phyloP scores from a whole-genome alignment of 2,329 filamentous ascomycete species.

The Botrytis hyacinthi region DNA sequence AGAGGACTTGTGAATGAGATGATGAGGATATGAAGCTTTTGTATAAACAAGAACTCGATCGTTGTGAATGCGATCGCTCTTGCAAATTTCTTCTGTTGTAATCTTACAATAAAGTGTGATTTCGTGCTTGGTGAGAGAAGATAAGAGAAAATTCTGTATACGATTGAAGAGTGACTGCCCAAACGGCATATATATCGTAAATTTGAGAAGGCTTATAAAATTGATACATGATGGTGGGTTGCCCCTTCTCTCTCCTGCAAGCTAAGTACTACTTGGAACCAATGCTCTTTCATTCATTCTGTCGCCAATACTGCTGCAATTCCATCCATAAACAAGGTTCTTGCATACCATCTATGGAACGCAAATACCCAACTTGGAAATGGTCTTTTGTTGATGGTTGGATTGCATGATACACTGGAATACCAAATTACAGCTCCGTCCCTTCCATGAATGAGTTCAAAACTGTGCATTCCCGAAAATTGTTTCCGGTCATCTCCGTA shows the following conservation, averaged over 20 bases:
- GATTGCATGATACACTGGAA: neutral
- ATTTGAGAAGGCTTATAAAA: neutral
- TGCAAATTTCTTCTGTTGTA: neutral
- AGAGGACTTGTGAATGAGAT: neutral
- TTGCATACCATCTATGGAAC: conserved; percentile 8
- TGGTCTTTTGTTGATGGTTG: neutral
- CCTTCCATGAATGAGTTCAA: conserved; percentile 4
- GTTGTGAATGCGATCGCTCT: neutral
- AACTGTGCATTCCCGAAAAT: conserved; percentile 28
- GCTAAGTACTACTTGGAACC: too few species aligned
- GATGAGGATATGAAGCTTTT: neutral
- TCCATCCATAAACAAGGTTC: neutral
- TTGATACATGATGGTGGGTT: neutral
- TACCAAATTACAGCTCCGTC: neutral
- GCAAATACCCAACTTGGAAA: neutral
- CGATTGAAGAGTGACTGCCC: neutral
- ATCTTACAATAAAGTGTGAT: neutral
- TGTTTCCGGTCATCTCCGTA: conserved; percentile 24
- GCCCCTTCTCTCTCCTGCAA: neutral
- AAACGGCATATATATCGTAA: neutral
- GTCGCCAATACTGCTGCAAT: neutral
- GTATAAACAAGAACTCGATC: neutral
- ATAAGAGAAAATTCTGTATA: neutral
- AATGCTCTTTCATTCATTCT: neutral
- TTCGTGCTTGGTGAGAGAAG: neutral